Base-by-base conservation (phyloP, 805 yeast species). In the Ogataea ramenticola region DNA sequence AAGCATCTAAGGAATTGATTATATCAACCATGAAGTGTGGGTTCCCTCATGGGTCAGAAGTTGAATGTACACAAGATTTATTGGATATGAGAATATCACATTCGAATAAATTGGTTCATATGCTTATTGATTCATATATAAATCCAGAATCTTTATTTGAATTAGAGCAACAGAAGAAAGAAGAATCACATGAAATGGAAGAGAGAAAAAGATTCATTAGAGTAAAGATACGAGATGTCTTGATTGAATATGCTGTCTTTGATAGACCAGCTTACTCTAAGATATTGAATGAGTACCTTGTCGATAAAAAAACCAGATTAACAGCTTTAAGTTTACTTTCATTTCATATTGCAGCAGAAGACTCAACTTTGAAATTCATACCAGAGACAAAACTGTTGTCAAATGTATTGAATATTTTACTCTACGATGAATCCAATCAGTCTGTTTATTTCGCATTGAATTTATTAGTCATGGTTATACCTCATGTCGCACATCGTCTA, bases 161-260 rank as follows among this genome's bases (percentile, higher is more conserved):
- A 49, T 46, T 41, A 43, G 57, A 22, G 52, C 57, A 12, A 40
- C 50, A n/a, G 29, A 43, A 29, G 17, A 34, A 24, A 36, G 38
- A 43, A 34, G 49, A 51, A 15, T 51, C 60, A n/a, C 74, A 67
- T 19, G 66, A 60, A 22, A 56, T 59, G 27, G 71, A 65, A 40
- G 87, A 80, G 53, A 58, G 82, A 15, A 51, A 62, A 15, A 58
- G 85, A 29, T 77, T 74, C 46, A 64, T 75, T 9, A 63, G 66
- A 36, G 58, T 58, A 43, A 79, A 78, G 51, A 67, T 76, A 41
- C 57, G 65, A 12, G 46, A 46, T 1, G 42, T 77, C 17, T 55
- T 80, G 12, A 50, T 57, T 1, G 65, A 63, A n/a, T 74, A 65
- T 59, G 80, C 74, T 2, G 51, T 58, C n/a, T 55, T 56, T 27